Evolutionary conservation across 495 filamentous ascomycete species (phyloP).

Genomic region (Daldinia vernicosa): DNA sequence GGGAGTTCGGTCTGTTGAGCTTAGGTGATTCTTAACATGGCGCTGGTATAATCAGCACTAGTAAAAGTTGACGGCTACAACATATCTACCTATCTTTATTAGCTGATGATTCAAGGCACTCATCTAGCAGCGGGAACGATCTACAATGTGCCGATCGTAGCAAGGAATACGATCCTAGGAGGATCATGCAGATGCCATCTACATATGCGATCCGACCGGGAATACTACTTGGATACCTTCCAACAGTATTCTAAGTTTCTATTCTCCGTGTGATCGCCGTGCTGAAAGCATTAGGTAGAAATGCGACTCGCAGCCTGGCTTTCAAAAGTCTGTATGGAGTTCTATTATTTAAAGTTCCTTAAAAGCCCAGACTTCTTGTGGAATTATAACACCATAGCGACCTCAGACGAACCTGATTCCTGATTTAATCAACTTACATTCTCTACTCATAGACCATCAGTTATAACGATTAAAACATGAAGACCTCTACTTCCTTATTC

Average conservation of each 20-base stretch:
- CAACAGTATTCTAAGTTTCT: neutral
- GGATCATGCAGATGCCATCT: conserved; percentile 16
- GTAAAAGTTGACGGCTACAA: neutral
- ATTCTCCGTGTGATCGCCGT: neutral
- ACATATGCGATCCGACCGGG: neutral
- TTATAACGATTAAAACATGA: conserved; percentile 25
- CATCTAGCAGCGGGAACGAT: conserved; percentile 20
- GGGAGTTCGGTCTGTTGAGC: neutral
- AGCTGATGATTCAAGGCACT: conserved; percentile 19
- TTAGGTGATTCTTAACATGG: neutral
- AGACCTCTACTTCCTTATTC: conserved; percentile 26
- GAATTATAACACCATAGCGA: neutral
- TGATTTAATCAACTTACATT: neutral
- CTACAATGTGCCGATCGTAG: conserved; percentile 18
- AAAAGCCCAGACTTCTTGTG: neutral
- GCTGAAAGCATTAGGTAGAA: conserved; percentile 15
- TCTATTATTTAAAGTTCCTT: conserved; percentile 15
- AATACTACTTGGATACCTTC: neutral
- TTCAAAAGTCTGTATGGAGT: neutral
- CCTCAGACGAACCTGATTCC: neutral
- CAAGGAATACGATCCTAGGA: conserved; percentile 8
- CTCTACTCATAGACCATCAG: neutral
- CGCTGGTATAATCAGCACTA: neutral
- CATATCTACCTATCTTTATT: too few relatives aligned
- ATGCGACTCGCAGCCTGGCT: neutral